Conservation (phyloP, 306 rosid species). For the Nissolia schottii region DNA sequence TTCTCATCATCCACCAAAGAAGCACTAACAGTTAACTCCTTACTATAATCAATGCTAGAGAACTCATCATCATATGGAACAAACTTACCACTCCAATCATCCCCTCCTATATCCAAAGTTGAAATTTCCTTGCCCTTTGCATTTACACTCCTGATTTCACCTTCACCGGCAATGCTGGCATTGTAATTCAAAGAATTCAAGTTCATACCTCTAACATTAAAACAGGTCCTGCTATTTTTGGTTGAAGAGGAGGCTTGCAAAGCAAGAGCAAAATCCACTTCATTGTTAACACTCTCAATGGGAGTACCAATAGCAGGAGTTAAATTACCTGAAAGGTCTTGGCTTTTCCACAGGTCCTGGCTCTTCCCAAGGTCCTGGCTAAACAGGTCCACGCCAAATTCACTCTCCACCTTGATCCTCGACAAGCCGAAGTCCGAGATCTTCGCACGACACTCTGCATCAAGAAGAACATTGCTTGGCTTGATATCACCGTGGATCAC, state of each 20-base stretch:
- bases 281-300: constrained; percentile 68
- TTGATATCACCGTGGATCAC: constrained; percentile 92
- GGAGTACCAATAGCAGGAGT: constrained; percentile 78
- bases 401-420: constrained; percentile 84
- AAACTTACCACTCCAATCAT: constrained; percentile 66
- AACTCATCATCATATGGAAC: constrained; percentile 80
- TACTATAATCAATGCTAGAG: constrained; percentile 68
- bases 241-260: constrained; percentile 89
- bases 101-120: constrained; percentile 46
- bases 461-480: constrained; percentile 89
- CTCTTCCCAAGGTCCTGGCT: constrained; percentile 88
- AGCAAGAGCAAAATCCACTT: constrained; percentile 96
- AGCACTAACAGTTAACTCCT: constrained; percentile 54
- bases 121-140: constrained; percentile 79
- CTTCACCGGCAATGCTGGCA: constrained; percentile 57
- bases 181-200: constrained; percentile 64
- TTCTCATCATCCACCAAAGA: constrained; percentile 48
- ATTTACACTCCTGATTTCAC: constrained; percentile 43
- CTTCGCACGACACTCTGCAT: constrained; percentile 59
- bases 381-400: constrained; percentile 80
- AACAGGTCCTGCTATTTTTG: constrained; percentile 50
- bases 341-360: constrained; percentile 74
- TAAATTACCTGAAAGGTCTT: constrained; percentile 81
- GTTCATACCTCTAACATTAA: constrained; percentile 57
- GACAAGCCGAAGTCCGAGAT: constrained; percentile 88